Conservation (phyloP, 257 asterid species). For the Craterostigma plantagineum region DNA sequence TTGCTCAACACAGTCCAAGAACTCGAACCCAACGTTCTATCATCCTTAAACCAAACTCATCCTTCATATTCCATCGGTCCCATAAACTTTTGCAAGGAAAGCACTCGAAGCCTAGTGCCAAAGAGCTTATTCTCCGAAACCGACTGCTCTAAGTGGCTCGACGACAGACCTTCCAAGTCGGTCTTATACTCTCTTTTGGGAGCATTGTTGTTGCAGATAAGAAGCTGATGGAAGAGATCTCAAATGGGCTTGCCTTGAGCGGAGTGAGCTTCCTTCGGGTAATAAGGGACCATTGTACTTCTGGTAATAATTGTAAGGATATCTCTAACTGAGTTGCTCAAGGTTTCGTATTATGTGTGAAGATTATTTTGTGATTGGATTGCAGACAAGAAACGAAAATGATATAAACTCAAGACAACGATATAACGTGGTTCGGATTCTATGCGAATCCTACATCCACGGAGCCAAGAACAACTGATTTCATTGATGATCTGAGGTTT, state of each 20-base stretch:
- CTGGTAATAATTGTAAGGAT: too few relatives aligned
- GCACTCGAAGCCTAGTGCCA: constrained; percentile 7
- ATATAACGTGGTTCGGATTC: too few relatives aligned
- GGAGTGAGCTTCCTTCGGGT: constrained; percentile 50
- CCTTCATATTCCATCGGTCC: constrained; percentile 29
- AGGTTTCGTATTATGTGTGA: too few relatives aligned
- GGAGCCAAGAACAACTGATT: too few relatives aligned
- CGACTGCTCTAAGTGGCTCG: constrained; percentile 38
- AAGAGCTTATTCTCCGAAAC: constrained; percentile 27
- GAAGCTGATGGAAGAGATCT: constrained; percentile 26
- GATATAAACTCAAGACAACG: too few relatives aligned
- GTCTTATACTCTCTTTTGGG: constrained; percentile 52
- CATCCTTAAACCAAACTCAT: constrained; percentile 14
- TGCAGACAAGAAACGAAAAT: too few relatives aligned
- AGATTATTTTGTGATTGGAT: too few relatives aligned
- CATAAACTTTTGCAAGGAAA: constrained; percentile 11
- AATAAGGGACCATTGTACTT: constrained; percentile 26
- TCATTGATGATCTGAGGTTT: too few relatives aligned
- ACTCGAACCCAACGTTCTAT: constrained; percentile 21
- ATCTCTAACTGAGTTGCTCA: too few relatives aligned
- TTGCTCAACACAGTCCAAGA: constrained; percentile 34
- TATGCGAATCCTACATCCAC: too few relatives aligned
- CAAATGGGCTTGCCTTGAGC: constrained; percentile 32
- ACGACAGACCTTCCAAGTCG: constrained; percentile 21
- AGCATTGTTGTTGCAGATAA: constrained; percentile 21